A percentile compares a stretch with the other conserved stretches of the same genome.
Evolutionary conservation across 345 rosid species (phyloP).

Genomic region (Salix udensis): DNA sequence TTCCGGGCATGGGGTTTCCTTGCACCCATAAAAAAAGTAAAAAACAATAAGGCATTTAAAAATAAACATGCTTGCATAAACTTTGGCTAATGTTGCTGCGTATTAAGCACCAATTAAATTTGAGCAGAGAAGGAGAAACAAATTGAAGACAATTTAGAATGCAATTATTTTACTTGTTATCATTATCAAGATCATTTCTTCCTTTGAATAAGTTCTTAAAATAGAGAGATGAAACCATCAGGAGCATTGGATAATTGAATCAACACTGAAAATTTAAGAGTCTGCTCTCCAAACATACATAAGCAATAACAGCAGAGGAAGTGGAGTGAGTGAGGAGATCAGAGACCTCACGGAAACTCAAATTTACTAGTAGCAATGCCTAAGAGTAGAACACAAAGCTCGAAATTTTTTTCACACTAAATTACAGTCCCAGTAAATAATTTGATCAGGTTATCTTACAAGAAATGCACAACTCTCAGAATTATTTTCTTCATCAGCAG

Average conservation of each 20-base stretch:
- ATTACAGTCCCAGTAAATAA: background rate
- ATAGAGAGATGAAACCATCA: slow-evolving; percentile 2
- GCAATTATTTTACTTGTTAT: too few relatives aligned
- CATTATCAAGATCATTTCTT: too few relatives aligned
- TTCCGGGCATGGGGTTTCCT: too few relatives aligned
- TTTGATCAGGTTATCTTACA: background rate
- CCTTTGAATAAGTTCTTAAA: too few relatives aligned
- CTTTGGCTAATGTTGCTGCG: too few relatives aligned
- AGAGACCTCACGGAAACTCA: background rate
- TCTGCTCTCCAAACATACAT: background rate
- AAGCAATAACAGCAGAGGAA: background rate
- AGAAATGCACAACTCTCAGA: slow-evolving; percentile 2
- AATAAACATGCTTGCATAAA: too few relatives aligned
- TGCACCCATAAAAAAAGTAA: too few relatives aligned
- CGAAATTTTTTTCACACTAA: background rate
- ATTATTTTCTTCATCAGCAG: background rate
- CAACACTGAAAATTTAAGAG: background rate
- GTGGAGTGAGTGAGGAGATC: too few relatives aligned
- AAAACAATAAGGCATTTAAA: too few relatives aligned
- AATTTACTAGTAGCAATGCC: background rate
- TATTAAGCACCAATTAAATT: too few relatives aligned
- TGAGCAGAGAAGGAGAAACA: too few relatives aligned
- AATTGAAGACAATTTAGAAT: too few relatives aligned
- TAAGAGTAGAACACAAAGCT: background rate
- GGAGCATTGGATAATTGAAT: slow-evolving; percentile 1